Evolutionary conservation across 2,329 filamentous ascomycete species (phyloP).

Genomic region (Calonectria montana): DNA sequence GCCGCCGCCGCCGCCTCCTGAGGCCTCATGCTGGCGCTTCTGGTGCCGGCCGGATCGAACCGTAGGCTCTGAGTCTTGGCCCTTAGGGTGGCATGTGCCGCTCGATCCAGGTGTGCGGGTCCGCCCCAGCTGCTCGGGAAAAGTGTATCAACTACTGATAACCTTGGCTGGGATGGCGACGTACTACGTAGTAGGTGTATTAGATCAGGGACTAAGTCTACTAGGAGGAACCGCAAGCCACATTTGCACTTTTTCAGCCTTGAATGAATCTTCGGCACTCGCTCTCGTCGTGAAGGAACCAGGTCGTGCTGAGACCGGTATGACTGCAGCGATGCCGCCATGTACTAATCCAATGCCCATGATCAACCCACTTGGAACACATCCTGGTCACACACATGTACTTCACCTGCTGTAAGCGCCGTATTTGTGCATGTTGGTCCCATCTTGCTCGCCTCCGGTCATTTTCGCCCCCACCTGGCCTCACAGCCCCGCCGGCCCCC

Average conservation of each 20-base stretch:
- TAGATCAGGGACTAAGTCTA: too few species aligned
- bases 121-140: background rate
- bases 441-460: background rate
- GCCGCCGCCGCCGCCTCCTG: background rate
- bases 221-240: background rate
- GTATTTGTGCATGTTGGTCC: background rate
- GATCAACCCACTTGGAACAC: background rate
- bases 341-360: background rate
- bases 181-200: too few species aligned
- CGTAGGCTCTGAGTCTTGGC: background rate
- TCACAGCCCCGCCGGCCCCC: slow-evolving; percentile 32
- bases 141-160: background rate
- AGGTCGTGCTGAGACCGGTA: background rate
- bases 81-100: slow-evolving; percentile 11
- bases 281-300: background rate
- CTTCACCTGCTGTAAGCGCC: slow-evolving; percentile 1
- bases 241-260: background rate
- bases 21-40: slow-evolving; percentile 17
- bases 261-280: background rate
- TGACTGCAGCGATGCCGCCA: background rate
- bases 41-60: slow-evolving; percentile 11
- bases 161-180: background rate
- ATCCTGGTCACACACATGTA: background rate
- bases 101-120: background rate
- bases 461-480: slow-evolving; percentile 31